phyloP scores from a whole-genome alignment of 2,329 filamentous ascomycete species.

The Lasiodiplodia sp. region DNA sequence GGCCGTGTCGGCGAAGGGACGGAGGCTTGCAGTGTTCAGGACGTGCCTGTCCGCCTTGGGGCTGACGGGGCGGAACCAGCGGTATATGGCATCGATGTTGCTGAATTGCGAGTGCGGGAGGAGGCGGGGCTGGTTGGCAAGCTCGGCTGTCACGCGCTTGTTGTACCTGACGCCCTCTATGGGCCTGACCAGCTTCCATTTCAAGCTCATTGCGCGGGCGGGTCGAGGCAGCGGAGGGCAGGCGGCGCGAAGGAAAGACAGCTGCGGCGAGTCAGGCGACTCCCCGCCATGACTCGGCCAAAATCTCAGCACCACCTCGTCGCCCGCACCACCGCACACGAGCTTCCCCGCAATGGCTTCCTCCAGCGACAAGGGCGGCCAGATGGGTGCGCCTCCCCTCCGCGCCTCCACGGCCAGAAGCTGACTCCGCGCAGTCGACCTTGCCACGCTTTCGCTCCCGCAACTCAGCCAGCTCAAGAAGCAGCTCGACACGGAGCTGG shows the following conservation, averaged over 20 bases:
- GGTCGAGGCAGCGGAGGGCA: not conserved
- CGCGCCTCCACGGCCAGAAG: not conserved
- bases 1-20: not conserved
- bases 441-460: slow-evolving; percentile 79
- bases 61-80: not conserved
- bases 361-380: slow-evolving; percentile 21
- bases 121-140: not conserved
- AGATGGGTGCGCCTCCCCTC: slow-evolving; percentile 11
- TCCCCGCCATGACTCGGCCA: slow-evolving; percentile 18
- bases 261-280: slow-evolving; percentile 6
- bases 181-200: not conserved
- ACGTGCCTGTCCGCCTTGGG: not conserved
- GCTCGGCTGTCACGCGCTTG: not conserved
- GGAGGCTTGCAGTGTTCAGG: not conserved
- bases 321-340: slow-evolving; percentile 6
- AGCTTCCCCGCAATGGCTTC: slow-evolving; percentile 27
- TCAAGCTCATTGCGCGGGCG: not conserved
- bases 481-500: slow-evolving; percentile 93
- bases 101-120: not conserved
- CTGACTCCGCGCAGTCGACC: slow-evolving; percentile 57
- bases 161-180: not conserved
- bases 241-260: not conserved
- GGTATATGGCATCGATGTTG: not conserved
- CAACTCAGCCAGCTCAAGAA: slow-evolving; percentile 93
- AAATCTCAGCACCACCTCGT: slow-evolving; percentile 30